Conservation (phyloP, 768 basidiomycete species). For the Hericium coralloides region DNA sequence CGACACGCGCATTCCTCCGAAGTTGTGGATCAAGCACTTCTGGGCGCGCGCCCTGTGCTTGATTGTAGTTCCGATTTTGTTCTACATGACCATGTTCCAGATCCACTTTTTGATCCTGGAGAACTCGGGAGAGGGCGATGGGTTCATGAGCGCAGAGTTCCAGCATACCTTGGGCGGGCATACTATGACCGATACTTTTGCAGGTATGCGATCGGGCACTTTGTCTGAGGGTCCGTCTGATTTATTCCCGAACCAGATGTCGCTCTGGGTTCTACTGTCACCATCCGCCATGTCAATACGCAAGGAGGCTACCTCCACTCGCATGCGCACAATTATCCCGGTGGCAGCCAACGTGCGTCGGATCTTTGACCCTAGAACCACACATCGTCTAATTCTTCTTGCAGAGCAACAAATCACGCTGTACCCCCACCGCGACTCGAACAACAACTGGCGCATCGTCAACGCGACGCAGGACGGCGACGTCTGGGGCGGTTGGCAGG, state of each 20-base stretch:
- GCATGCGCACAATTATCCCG: slow-evolving; percentile 82
- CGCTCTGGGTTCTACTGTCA: slow-evolving; percentile 71
- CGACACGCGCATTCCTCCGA: slow-evolving; percentile 69
- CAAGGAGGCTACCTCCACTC: slow-evolving; percentile 99
- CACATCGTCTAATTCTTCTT: neutral
- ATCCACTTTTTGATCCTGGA: slow-evolving; percentile 87
- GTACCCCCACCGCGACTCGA: slow-evolving; percentile 97
- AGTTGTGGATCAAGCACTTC: slow-evolving; percentile 78
- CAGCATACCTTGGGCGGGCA: slow-evolving; percentile 89
- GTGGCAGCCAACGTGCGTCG: slow-evolving; percentile 77
- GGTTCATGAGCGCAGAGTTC: slow-evolving; percentile 99
- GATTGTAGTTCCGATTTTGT: slow-evolving; percentile 72
- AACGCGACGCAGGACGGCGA: slow-evolving; percentile 53
- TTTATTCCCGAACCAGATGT: slow-evolving; percentile 47
- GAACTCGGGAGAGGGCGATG: slow-evolving; percentile 93
- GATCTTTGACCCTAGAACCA: neutral
- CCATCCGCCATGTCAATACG: slow-evolving; percentile 88
- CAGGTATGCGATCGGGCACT: slow-evolving; percentile 42
- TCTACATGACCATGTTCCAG: slow-evolving; percentile 97
- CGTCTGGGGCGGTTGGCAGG: slow-evolving; percentile 39
- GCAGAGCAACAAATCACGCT: slow-evolving; percentile 97
- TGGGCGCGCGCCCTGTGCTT: slow-evolving; percentile 83
- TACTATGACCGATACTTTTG: slow-evolving; percentile 88
- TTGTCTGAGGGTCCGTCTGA: neutral
- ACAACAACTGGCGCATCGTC: slow-evolving; percentile 85